Evolutionary conservation across 75 land plant species (phyloP).

Genomic region (Azolla pinnata): DNA sequence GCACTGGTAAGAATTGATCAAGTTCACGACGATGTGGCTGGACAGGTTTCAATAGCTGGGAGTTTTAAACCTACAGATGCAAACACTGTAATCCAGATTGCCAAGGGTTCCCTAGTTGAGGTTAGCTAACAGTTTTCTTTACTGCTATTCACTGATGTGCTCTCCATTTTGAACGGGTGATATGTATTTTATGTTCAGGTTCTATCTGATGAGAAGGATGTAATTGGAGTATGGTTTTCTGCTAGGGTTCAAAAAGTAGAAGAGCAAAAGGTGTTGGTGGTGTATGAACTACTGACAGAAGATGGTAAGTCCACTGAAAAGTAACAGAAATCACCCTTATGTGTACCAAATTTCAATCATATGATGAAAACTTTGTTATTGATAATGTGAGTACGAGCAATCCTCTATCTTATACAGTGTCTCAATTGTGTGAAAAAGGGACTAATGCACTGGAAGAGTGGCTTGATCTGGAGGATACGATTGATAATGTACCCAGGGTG

Average conservation of each 20-base stretch:
- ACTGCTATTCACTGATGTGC: background rate
- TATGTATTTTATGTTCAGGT: constrained; percentile 39
- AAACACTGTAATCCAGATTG: constrained; percentile 21
- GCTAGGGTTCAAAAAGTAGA: constrained; percentile 54
- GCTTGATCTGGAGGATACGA: constrained; percentile 41
- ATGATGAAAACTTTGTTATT: background rate
- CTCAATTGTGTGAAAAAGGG: constrained; percentile 21
- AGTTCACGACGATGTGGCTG: background rate
- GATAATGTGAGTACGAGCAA: background rate
- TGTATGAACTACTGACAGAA: constrained; percentile 47
- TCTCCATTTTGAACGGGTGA: background rate
- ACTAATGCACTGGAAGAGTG: constrained; percentile 57
- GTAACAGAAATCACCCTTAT: background rate
- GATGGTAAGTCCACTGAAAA: constrained; percentile 70
- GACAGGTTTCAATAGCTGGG: constrained; percentile 6
- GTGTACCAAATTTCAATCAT: too few species aligned
- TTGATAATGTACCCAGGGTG: constrained; percentile 42
- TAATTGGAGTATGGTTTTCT: constrained; percentile 65
- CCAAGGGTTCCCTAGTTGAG: constrained; percentile 54
- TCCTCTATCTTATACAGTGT: background rate
- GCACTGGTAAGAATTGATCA: too few species aligned
- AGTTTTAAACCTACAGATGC: background rate
- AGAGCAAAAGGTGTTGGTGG: constrained; percentile 52
- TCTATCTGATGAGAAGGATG: constrained; percentile 45
- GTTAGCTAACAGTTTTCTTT: constrained; percentile 15